Evolutionary conservation across 305 asterid genomes (phyloP).

Genomic region (Rubia peregrina): DNA sequence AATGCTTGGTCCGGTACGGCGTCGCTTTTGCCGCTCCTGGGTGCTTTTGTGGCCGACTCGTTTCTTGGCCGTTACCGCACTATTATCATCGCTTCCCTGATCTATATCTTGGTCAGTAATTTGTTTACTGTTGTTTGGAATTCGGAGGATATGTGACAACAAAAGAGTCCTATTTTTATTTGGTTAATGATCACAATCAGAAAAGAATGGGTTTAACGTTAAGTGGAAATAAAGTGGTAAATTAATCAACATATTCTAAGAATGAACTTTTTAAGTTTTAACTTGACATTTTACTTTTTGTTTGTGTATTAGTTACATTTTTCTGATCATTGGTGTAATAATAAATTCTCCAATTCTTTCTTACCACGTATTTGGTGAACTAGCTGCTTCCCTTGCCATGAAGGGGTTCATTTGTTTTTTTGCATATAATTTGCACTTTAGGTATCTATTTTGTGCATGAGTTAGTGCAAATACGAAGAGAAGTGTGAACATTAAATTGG

Average conservation of each 20-base stretch:
- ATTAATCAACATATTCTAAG: neutral
- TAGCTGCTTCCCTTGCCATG: neutral
- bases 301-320: no score
- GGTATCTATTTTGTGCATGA: neutral
- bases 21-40: slow-evolving; percentile 56
- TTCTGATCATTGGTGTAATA: no score
- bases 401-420: neutral
- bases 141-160: neutral
- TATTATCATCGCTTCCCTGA: slow-evolving; percentile 40
- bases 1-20: slow-evolving; percentile 59
- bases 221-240: neutral
- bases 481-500: neutral
- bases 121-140: neutral
- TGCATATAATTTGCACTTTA: neutral
- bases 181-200: neutral
- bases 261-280: neutral
- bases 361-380: neutral
- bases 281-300: neutral
- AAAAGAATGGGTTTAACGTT: no score
- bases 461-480: neutral
- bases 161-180: neutral
- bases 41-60: slow-evolving; percentile 64
- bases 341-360: neutral
- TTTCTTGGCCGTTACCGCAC: slow-evolving; percentile 55
- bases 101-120: slow-evolving; percentile 47